These are phyloP conservation scores for Mortierella claussenii DNA, from an alignment of 192 early-diverging fungal genomes.

Conservation along the genomic window DNA sequence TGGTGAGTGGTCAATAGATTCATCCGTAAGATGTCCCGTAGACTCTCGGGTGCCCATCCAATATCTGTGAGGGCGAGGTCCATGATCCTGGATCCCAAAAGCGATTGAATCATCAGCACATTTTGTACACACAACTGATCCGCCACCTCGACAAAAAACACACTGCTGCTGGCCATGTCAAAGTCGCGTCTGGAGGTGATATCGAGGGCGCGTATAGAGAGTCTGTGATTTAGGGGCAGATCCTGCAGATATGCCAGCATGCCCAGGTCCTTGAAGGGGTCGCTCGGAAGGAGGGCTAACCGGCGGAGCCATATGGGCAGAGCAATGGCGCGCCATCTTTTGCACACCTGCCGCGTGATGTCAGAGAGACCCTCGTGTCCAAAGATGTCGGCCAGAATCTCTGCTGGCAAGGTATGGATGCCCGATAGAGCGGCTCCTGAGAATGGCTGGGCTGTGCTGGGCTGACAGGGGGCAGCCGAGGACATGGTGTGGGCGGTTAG, in stretches of 20 bases:
- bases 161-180: constrained; percentile 18
- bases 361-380: constrained; percentile 32
- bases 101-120: constrained; percentile 31
- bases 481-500: not conserved
- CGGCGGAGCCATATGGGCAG: constrained; percentile 38
- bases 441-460: too few species aligned
- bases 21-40: constrained; percentile 12
- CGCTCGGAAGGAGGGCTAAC: constrained; percentile 28
- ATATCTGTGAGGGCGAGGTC: constrained; percentile 41
- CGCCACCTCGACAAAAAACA: constrained; percentile 25
- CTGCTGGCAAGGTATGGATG: constrained; percentile 33
- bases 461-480: too few species aligned
- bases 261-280: constrained; percentile 44
- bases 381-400: constrained; percentile 47
- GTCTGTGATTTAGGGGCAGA: constrained; percentile 16
- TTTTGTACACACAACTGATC: constrained; percentile 31
- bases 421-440: too few species aligned
- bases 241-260: constrained; percentile 17
- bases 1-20: constrained; percentile 16
- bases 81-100: constrained; percentile 24
- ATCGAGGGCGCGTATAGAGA: constrained; percentile 43
- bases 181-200: constrained; percentile 30
- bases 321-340: constrained; percentile 34
- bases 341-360: constrained; percentile 42
- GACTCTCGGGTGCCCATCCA: constrained; percentile 33